Conservation (phyloP, 768 basidiomycete genomes). For the Omphalotus guepiniiformis region DNA sequence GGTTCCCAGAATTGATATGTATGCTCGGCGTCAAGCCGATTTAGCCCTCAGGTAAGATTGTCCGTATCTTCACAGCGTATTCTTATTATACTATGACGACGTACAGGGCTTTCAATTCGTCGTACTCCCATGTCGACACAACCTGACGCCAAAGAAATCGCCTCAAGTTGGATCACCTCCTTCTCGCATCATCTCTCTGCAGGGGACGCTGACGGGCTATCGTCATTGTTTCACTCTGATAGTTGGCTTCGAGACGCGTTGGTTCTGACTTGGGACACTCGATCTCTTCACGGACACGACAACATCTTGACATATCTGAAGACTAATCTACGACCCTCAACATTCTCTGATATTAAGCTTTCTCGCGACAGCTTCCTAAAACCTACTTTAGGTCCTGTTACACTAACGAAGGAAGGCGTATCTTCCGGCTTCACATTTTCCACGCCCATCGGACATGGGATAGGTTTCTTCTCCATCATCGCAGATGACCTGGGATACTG, state of each 20-base stretch:
- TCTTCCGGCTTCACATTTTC: constrained; percentile 34
- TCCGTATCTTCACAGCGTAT: too few species aligned
- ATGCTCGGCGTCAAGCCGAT: too few species aligned
- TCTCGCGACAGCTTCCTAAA: constrained; percentile 17
- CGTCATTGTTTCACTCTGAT: constrained; percentile 24
- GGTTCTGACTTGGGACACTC: constrained; percentile 39
- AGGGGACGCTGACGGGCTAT: constrained; percentile 17
- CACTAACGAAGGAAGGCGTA: constrained; percentile 21
- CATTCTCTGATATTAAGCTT: constrained; percentile 24
- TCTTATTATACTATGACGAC: too few species aligned
- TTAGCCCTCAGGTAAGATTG: too few species aligned
- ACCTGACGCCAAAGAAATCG: not conserved
- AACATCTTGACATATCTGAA: constrained; percentile 31
- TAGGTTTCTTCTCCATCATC: constrained; percentile 29
- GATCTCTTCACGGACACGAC: constrained; percentile 28
- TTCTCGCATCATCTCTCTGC: not conserved
- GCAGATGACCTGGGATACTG: constrained; percentile 19
- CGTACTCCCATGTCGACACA: too few species aligned
- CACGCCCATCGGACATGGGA: constrained; percentile 26
- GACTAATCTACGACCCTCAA: not conserved
- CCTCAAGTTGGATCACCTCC: constrained; percentile 15
- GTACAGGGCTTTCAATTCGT: too few species aligned
- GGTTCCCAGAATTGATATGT: too few species aligned
- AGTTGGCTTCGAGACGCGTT: constrained; percentile 41
- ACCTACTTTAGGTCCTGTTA: constrained; percentile 12